Base-by-base conservation (phyloP, 2,329 filamentous ascomycete species). In the Colletotrichum neosansevieriae region DNA sequence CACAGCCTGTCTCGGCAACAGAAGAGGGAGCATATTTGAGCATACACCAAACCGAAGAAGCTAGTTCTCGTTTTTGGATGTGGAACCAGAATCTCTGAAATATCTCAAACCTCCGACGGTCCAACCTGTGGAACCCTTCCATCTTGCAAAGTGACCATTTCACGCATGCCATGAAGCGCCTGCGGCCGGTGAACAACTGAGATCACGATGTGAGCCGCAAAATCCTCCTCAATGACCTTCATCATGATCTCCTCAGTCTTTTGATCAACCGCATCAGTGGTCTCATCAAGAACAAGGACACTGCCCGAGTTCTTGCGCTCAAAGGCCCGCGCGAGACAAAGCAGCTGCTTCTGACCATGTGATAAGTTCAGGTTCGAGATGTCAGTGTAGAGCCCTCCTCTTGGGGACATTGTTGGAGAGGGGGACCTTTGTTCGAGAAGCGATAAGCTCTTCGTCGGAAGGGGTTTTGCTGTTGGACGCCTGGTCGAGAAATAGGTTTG, bases 281-380 rank as follows among this genome's bases (percentile, higher is more conserved):
- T 90, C 75, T 93, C 90, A 71, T 93, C 91, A 1, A 92, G 80
- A 34, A 92, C 85, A 0, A 92, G 79, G 49, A 92, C 87, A 3
- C 82, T 82, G 0, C 58, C 57, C 0, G 29, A 19, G 6, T 64
- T 6, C 45, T 68, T 62, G 13, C 65, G 62, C 2, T 62, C 56
- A 1, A 69, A 24, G 1, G 69, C 66, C 2, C 76, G 73, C 0
- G 74, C 75, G 4, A 79, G 73, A 19, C 70, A 71, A 6, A 74
- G 51, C 6, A 73, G 69, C 57, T 75, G 74, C 40, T 63, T 70
- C 38, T 76, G 71, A 2, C 74, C 72, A 12, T 69, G 66, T 2
- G 73, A 75, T 5, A 74, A 54, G 13, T 59, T 34, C 4, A 70
- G 32, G 9, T 71, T 58, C 6, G 64, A 51, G 2, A 75, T 34